A percentile compares a stretch with the other conserved stretches of the same genome.
These are phyloP conservation scores for Baeospora myosura DNA, from an alignment of 1,284 basidiomycete species.

Conservation along the genomic window DNA sequence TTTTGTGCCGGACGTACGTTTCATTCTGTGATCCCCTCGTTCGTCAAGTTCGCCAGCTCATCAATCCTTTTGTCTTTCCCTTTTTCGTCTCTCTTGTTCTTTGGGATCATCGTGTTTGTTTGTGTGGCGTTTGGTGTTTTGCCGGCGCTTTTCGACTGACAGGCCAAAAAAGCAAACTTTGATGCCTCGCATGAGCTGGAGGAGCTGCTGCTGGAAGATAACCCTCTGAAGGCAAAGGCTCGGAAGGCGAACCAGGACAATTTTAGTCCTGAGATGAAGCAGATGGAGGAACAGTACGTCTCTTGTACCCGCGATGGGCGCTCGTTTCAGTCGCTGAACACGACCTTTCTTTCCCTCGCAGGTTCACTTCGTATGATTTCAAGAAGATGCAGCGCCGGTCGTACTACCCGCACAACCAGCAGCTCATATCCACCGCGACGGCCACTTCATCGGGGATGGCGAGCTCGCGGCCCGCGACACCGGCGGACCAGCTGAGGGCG, in stretches of 20 bases:
- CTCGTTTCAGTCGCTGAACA: neutral
- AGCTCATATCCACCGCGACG: conserved; percentile 47
- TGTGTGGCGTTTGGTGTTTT: no score
- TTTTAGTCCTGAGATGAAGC: conserved; percentile 84
- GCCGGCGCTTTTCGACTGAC: no score
- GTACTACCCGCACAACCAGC: conserved; percentile 75
- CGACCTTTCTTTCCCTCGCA: conserved; percentile 20
- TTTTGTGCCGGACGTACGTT: conserved; percentile 85
- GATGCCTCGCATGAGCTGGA: conserved; percentile 99
- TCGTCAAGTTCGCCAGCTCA: neutral
- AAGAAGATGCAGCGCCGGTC: conserved; percentile 77
- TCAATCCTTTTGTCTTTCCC: conserved; percentile 2
- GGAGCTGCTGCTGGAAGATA: conserved; percentile 92
- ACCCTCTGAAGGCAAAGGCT: conserved; percentile 91
- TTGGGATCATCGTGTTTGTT: no score
- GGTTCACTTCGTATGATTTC: conserved; percentile 79
- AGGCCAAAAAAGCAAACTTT: conserved; percentile 98
- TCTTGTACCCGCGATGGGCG: neutral
- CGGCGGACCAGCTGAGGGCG: conserved; percentile 34
- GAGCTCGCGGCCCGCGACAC: conserved; percentile 42
- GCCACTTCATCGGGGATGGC: conserved; percentile 43
- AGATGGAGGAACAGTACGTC: conserved; percentile 96
- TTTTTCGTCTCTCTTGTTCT: conserved; percentile 3
- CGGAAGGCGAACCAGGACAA: conserved; percentile 87
- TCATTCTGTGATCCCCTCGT: neutral